Evolutionary conservation across 768 basidiomycete species (phyloP).

Genomic region (Sarcodon sp.): DNA sequence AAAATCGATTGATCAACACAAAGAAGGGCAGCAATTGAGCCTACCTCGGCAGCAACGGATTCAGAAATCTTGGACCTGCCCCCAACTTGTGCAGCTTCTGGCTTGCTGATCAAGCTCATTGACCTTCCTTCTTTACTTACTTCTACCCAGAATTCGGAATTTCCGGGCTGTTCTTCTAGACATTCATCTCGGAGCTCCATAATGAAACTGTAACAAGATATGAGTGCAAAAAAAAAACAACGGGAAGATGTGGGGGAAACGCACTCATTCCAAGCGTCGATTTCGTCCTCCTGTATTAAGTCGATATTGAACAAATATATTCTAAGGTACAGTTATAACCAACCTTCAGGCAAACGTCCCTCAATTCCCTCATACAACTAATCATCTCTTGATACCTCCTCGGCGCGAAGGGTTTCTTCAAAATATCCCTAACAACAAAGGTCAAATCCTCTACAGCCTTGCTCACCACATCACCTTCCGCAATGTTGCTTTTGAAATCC

Average conservation of each 20-base stretch:
- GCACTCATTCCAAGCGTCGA: slow-evolving; percentile 71
- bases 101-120: slow-evolving; percentile 47
- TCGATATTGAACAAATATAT: not conserved
- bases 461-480: slow-evolving; percentile 64
- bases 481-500: slow-evolving; percentile 66
- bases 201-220: slow-evolving; percentile 38
- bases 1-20: too few species aligned
- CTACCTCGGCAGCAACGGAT: slow-evolving; percentile 38
- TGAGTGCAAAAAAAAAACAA: not conserved
- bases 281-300: slow-evolving; percentile 56
- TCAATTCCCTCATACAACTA: slow-evolving; percentile 56
- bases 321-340: slow-evolving; percentile 7
- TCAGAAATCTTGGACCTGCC: slow-evolving; percentile 47
- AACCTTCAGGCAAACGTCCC: slow-evolving; percentile 55
- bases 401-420: slow-evolving; percentile 56
- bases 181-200: slow-evolving; percentile 45
- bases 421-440: slow-evolving; percentile 56
- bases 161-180: slow-evolving; percentile 35
- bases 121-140: slow-evolving; percentile 29
- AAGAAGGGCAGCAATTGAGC: not conserved
- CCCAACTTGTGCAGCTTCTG: slow-evolving; percentile 48
- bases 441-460: slow-evolving; percentile 80
- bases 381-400: slow-evolving; percentile 58
- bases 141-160: slow-evolving; percentile 54
- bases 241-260: slow-evolving; percentile 11